phyloP scores from a whole-genome alignment of 345 rosid genomes.

The Ceriops decandra region DNA sequence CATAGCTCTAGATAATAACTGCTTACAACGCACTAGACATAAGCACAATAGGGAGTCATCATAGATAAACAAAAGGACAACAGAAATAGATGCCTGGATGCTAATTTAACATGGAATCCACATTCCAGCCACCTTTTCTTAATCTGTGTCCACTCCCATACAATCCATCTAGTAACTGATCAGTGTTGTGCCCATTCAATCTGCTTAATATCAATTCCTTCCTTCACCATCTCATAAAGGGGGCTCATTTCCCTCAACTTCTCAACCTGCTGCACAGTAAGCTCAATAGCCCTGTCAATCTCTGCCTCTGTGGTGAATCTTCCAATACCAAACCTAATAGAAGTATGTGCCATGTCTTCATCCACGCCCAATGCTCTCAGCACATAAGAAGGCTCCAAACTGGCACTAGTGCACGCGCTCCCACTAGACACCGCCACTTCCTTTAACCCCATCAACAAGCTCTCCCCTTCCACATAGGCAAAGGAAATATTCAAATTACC shows the following conservation, averaged over 20 bases:
- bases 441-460: conserved; percentile 93
- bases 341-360: conserved; percentile 97
- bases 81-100: conserved; percentile 4
- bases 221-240: conserved; percentile 87
- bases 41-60: conserved; percentile 8
- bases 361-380: conserved; percentile 93
- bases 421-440: conserved; percentile 98
- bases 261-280: conserved; percentile 80
- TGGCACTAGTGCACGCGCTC: conserved; percentile 98
- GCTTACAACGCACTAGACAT: conserved; percentile 9
- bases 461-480: conserved; percentile 97
- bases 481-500: conserved; percentile 91
- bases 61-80: conserved; percentile 11
- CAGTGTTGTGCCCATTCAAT: conserved; percentile 93
- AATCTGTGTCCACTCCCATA: background rate
- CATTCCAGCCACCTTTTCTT: background rate
- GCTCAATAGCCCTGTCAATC: conserved; percentile 77
- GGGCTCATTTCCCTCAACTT: conserved; percentile 98
- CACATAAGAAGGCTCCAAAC: conserved; percentile 95
- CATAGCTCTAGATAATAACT: background rate
- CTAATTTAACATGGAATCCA: conserved; percentile 3
- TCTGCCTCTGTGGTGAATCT: conserved; percentile 90
- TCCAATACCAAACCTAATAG: conserved; percentile 94
- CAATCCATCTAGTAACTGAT: conserved; percentile 4
- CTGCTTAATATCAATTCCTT: conserved; percentile 78